These are phyloP conservation scores for Emericellopsis atlantica DNA, from an alignment of 2,329 filamentous ascomycete species.

Conservation along the genomic window DNA sequence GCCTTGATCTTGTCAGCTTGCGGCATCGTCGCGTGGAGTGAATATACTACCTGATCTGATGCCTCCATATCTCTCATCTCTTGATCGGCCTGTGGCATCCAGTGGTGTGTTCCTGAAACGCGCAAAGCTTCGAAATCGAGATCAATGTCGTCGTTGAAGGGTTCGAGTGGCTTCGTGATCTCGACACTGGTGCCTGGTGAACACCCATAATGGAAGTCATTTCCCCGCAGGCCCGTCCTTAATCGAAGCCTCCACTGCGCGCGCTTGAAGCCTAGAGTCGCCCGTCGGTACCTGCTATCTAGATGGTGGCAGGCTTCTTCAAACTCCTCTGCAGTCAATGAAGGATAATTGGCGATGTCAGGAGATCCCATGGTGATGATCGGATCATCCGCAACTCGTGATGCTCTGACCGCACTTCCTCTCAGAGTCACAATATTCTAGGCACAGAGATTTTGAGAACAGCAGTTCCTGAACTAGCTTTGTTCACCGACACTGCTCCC, in stretches of 20 bases:
- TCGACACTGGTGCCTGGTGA: constrained; percentile 39
- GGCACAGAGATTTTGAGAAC: no score
- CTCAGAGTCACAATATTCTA: no score
- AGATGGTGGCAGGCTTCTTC: constrained; percentile 50
- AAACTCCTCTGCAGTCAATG: constrained; percentile 50
- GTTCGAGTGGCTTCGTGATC: constrained; percentile 39
- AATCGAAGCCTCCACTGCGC: constrained; percentile 40
- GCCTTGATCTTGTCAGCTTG: constrained; percentile 21
- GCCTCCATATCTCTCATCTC: constrained; percentile 39
- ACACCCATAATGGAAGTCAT: no score
- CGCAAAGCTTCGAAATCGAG: constrained; percentile 31
- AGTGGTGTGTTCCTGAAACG: constrained; percentile 18
- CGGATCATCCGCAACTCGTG: no score
- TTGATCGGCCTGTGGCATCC: constrained; percentile 19
- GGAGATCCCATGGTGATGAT: constrained; percentile 7
- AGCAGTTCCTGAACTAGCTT: no score
- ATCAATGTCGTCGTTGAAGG: constrained; percentile 30
- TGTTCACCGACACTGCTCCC: no score
- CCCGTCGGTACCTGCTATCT: constrained; percentile 45
- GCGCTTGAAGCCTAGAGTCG: constrained; percentile 40
- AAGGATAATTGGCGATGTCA: constrained; percentile 45
- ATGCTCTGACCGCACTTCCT: no score
- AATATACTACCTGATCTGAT: constrained; percentile 37
- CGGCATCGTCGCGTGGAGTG: background rate
- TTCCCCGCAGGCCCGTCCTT: constrained; percentile 29